Percentiles rank a stretch among this genome's conserved stretches.
phyloP scores from a whole-genome alignment of 352 stramenopile genomes.

The Pythium plurisporium region DNA sequence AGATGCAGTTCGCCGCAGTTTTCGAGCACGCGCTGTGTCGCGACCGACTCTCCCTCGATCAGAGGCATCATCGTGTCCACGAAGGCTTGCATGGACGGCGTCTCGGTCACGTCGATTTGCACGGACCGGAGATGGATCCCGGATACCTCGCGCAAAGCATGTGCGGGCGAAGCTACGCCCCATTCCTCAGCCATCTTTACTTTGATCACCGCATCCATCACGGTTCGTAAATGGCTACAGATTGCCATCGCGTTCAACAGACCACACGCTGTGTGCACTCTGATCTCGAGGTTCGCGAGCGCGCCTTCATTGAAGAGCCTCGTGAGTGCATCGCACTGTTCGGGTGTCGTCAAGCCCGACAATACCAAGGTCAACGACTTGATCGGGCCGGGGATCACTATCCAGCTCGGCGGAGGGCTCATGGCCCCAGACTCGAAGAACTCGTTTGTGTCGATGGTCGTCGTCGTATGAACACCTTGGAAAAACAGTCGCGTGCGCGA shows the following conservation, averaged over 20 bases:
- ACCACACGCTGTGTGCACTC: neutral
- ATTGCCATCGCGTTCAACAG: neutral
- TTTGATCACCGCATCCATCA: neutral
- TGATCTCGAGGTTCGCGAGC: neutral
- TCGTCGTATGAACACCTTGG: neutral
- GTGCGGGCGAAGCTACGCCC: neutral
- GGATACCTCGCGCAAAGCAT: neutral
- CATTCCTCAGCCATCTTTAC: neutral
- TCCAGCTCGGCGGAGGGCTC: neutral
- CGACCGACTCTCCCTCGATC: too few species aligned
- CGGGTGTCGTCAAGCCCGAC: neutral
- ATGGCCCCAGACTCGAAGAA: neutral
- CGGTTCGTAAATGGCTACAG: neutral
- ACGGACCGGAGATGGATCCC: too few species aligned
- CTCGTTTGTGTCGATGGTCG: neutral
- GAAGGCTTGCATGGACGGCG: neutral
- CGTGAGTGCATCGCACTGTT: neutral
- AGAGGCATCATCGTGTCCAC: neutral
- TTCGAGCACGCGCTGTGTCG: too few species aligned
- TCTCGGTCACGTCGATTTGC: neutral
- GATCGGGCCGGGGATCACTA: neutral
- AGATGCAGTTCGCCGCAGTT: neutral
- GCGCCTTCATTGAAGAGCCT: neutral
- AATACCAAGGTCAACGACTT: neutral
- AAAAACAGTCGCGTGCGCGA: constrained; percentile 1